Conservation (phyloP, 257 asterid species). For the Prunella vulgaris region DNA sequence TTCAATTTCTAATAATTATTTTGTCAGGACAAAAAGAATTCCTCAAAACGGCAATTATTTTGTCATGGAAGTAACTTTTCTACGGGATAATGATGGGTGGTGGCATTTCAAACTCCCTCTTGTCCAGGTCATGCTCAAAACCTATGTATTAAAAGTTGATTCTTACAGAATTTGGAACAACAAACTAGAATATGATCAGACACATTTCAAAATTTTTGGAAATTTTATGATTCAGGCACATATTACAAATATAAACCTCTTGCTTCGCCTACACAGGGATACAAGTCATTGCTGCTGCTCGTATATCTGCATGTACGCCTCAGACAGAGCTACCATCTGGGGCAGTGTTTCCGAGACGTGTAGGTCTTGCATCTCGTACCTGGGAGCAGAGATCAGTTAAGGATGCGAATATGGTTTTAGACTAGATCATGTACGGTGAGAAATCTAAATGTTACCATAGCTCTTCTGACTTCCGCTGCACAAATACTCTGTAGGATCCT, state of each 20-base stretch:
- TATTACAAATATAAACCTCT: neutral
- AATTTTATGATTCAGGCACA: neutral
- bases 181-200: neutral
- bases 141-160: too few species aligned
- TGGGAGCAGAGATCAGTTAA: constrained; percentile 19
- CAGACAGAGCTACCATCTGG: constrained; percentile 94
- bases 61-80: neutral
- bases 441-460: constrained; percentile 51
- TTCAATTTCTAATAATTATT: too few species aligned
- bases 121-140: neutral
- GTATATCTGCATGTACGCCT: constrained; percentile 90
- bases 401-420: neutral
- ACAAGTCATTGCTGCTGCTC: constrained; percentile 63
- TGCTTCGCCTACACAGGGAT: too few species aligned
- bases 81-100: too few species aligned
- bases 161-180: neutral
- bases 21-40: too few species aligned
- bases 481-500: constrained; percentile 90
- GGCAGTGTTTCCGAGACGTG: constrained; percentile 91
- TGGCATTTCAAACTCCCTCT: neutral
- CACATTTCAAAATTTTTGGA: neutral
- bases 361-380: constrained; percentile 99
- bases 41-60: too few species aligned
- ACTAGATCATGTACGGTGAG: neutral
- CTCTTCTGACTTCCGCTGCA: constrained; percentile 94